Evolutionary conservation across 2,329 filamentous ascomycete genomes (phyloP).

Genomic region (Alternaria metachromatica): DNA sequence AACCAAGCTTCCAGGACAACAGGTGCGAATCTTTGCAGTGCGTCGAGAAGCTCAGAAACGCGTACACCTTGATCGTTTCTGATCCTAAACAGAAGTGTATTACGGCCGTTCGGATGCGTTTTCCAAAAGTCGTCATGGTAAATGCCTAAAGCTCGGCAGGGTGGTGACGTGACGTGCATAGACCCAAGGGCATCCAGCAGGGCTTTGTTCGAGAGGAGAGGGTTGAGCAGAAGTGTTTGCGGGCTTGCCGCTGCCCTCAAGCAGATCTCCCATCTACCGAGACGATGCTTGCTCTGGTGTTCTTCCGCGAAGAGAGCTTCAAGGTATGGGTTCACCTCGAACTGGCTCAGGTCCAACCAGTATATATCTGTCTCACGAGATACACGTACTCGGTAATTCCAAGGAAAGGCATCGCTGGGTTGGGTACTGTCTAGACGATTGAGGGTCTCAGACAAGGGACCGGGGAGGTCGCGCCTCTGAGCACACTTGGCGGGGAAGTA

Average conservation of each 20-base stretch:
- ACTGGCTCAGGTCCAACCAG: not conserved
- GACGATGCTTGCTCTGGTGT: not conserved
- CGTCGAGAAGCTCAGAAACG: not conserved
- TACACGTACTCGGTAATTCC: rapidly evolving
- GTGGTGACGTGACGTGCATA: not conserved
- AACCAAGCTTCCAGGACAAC: too few relatives aligned
- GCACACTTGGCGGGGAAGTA: not conserved
- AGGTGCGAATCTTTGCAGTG: not conserved
- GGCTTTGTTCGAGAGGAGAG: not conserved
- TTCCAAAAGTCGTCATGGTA: not conserved
- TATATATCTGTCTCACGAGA: not conserved
- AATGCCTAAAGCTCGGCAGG: not conserved
- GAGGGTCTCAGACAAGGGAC: not conserved
- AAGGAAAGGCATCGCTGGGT: not conserved
- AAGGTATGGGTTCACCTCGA: not conserved
- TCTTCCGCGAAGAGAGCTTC: not conserved
- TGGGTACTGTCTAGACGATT: not conserved
- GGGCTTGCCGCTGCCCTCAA: not conserved
- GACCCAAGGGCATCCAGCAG: not conserved
- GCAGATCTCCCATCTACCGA: not conserved
- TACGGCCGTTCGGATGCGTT: not conserved
- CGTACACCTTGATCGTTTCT: not conserved
- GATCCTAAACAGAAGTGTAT: not conserved
- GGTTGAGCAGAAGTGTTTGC: not conserved
- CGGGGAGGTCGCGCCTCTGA: not conserved